Evolutionary conservation across 2,329 filamentous ascomycete species (phyloP), one percentile per base, ranked within the genome.

Genomic region (Exophiala phaeomuriformis): DNA sequence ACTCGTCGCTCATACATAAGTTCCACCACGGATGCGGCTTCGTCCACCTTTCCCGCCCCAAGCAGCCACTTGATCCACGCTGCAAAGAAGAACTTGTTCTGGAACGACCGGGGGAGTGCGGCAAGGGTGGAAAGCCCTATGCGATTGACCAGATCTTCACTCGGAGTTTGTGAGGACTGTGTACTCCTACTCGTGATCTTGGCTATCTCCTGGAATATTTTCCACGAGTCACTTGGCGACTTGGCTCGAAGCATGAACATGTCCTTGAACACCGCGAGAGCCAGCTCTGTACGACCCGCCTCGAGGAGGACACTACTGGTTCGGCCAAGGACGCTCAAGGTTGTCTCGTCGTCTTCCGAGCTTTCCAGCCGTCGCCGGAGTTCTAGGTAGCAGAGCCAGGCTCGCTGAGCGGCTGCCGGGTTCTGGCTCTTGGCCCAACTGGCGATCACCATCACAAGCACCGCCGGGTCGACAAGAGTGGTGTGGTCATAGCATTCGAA

Each of bases 41-140:
- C 85, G 52, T 86, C 79, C 9, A 87, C 71, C 59, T 89, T 80
- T 1, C 82, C 83, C 53, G 83, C 80, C 10, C 84, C 84, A 52
- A 94, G 86, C 5, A 94, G 79, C 47, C 86, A 82, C 69, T 91
- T 91, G 64, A 95, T 78, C 90, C 90, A 95, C 63, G 88, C 90
- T 33, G 85, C 86, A 61, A 90, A 86, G 69, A 95, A 88, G 69
- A 89, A 91, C 58, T 85, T 83, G 68, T 94, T 93, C 43, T 75
- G 72, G 51, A 79, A 77, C 33, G 67, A 67, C 8, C 69, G 66
- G 3, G 82, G 82, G 19, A 85, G 65, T 30, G 74, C 65, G 3
- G 75, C 74, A 29, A 84, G 65, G 1, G 73, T 73, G 6, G 72
- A 68, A 3, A 78, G 64, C 0, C 75, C 76, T 7, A 78, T 64